A percentile compares a stretch with the other conserved stretches of the same genome.
These are phyloP conservation scores for Didymellaceae sp. DNA, from an alignment of 2,329 filamentous ascomycete genomes.

Conservation along the genomic window DNA sequence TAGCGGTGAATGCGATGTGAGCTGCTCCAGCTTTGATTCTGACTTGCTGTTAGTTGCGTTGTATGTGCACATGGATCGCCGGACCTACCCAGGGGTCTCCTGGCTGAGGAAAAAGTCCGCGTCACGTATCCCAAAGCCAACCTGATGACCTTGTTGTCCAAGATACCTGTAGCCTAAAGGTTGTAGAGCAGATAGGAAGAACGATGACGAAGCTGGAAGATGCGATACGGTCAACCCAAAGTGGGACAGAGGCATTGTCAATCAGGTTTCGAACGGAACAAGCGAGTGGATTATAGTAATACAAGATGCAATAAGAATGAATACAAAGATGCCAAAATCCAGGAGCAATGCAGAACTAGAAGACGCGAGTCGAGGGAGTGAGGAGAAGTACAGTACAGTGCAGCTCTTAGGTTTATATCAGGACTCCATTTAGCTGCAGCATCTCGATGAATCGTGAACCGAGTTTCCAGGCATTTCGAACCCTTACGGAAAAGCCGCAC, in stretches of 20 bases:
- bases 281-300: constrained; percentile 24
- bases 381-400: constrained; percentile 30
- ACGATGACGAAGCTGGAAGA: constrained; percentile 79
- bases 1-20: constrained; percentile 72
- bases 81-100: constrained; percentile 62
- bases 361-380: constrained; percentile 18
- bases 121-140: constrained; percentile 65
- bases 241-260: constrained; percentile 66
- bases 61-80: constrained; percentile 21
- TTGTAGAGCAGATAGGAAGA: constrained; percentile 80
- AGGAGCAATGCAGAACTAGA: background rate
- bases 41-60: constrained; percentile 29
- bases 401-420: constrained; percentile 44
- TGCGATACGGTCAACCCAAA: constrained; percentile 74
- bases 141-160: constrained; percentile 65
- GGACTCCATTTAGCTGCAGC: constrained; percentile 28
- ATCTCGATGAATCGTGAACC: constrained; percentile 33
- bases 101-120: constrained; percentile 71
- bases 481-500: constrained; percentile 39
- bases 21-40: constrained; percentile 60
- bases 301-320: constrained; percentile 13
- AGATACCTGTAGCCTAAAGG: constrained; percentile 79
- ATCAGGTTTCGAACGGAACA: background rate
- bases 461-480: constrained; percentile 40
- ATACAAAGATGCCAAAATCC: constrained; percentile 17